phyloP scores from a whole-genome alignment of 148 eudicot species.

The Silene uniflora region DNA sequence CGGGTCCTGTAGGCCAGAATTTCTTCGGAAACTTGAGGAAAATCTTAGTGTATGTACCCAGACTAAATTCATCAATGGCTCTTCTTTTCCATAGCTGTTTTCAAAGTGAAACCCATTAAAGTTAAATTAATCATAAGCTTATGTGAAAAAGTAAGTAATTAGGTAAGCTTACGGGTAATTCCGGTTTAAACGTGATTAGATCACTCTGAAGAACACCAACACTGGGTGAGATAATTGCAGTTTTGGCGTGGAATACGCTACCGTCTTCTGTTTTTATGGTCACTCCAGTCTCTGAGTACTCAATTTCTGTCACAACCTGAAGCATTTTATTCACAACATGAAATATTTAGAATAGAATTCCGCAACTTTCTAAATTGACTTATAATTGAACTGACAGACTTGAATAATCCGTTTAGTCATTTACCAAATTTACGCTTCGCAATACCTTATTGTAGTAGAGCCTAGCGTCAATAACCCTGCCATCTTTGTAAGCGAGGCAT shows the following conservation, averaged over 20 bases:
- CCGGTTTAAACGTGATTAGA: constrained; percentile 21
- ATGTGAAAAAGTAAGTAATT: too few relatives aligned
- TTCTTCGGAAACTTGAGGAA: constrained; percentile 26
- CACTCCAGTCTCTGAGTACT: constrained; percentile 14
- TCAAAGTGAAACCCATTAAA: too few relatives aligned
- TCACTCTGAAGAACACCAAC: constrained; percentile 31
- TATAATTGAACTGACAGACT: too few relatives aligned
- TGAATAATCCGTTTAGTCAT: too few relatives aligned
- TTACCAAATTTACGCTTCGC: too few relatives aligned
- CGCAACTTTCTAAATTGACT: too few relatives aligned
- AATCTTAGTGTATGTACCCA: constrained; percentile 24
- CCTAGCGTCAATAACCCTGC: constrained; percentile 10
- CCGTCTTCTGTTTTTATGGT: constrained; percentile 28
- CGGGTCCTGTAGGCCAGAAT: constrained; percentile 30
- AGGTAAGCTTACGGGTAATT: constrained; percentile 9
- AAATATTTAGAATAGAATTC: too few relatives aligned
- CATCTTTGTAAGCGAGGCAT: constrained; percentile 16
- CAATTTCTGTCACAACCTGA: constrained; percentile 25
- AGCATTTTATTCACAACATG: too few relatives aligned
- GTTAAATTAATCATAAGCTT: too few relatives aligned
- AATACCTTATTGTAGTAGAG: constrained; percentile 25
- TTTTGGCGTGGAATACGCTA: constrained; percentile 6
- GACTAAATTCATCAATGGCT: constrained; percentile 22
- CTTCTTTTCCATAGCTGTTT: constrained; percentile 26
- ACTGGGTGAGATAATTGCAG: constrained; percentile 26